These are phyloP conservation scores for Phytophthora hybrid DNA, from an alignment of 352 stramenopile species.

Conservation along the genomic window DNA sequence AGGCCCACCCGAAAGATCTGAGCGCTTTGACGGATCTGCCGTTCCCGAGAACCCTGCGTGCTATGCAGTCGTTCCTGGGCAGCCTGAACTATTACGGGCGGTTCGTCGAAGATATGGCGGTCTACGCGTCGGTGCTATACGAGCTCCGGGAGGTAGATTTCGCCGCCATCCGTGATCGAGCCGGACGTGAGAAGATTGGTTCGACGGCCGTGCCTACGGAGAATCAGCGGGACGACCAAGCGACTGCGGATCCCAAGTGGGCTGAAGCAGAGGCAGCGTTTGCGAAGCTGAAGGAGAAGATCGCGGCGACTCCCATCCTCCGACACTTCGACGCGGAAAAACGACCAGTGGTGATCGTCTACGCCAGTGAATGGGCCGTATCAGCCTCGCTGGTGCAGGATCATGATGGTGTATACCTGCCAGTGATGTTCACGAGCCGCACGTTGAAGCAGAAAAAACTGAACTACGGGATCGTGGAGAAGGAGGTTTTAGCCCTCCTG, in stretches of 20 bases:
- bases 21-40: background rate
- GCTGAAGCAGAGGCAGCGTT: too few relatives aligned
- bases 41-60: background rate
- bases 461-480: background rate
- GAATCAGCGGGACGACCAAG: too few relatives aligned
- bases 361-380: too few relatives aligned
- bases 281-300: background rate
- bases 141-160: too few relatives aligned
- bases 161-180: too few relatives aligned
- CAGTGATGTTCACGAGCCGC: background rate
- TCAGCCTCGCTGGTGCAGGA: background rate
- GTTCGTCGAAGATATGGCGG: background rate
- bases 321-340: too few relatives aligned
- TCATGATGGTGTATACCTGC: background rate
- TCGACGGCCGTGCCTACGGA: too few relatives aligned
- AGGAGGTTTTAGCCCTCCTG: background rate
- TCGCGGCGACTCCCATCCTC: background rate
- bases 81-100: background rate
- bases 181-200: too few relatives aligned
- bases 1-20: background rate
- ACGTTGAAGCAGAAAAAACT: background rate
- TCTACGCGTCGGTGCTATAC: background rate
- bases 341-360: too few relatives aligned
- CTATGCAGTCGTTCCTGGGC: background rate
- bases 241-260: too few relatives aligned